These are phyloP conservation scores for Coemansia sp. DNA, from an alignment of 192 early-diverging fungal genomes.

Conservation along the genomic window DNA sequence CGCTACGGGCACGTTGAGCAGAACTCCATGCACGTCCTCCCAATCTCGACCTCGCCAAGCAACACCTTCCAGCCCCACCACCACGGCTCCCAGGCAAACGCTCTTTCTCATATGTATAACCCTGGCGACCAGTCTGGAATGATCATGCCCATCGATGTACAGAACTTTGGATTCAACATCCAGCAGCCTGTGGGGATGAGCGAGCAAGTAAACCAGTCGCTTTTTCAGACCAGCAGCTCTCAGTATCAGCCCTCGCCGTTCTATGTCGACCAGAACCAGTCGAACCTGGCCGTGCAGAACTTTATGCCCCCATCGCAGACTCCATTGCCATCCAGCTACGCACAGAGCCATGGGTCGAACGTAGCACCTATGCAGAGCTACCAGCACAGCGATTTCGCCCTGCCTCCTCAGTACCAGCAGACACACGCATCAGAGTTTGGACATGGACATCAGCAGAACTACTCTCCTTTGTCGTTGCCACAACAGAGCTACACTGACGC, in stretches of 20 bases:
- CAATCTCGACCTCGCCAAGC: constrained; percentile 21
- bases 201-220: constrained; percentile 22
- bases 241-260: constrained; percentile 26
- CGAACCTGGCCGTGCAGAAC: constrained; percentile 19
- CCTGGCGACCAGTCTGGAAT: constrained; percentile 17
- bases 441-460: constrained; percentile 12
- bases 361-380: neutral
- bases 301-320: constrained; percentile 29
- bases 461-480: constrained; percentile 2
- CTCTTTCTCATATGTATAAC: constrained; percentile 15
- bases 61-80: constrained; percentile 27
- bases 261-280: constrained; percentile 29
- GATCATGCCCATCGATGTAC: constrained; percentile 35
- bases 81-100: constrained; percentile 11
- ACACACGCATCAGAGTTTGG: neutral
- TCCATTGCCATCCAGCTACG: constrained; percentile 6
- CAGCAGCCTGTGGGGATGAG: constrained; percentile 13
- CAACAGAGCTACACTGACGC: constrained; percentile 1
- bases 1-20: constrained; percentile 16
- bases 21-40: constrained; percentile 20
- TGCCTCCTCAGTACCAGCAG: constrained; percentile 23
- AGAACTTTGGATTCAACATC: constrained; percentile 27
- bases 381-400: constrained; percentile 5
- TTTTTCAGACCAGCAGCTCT: constrained; percentile 14
- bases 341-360: neutral